A percentile compares a stretch with the other conserved stretches of the same genome.
Conservation (phyloP, 306 rosid species). For the Lathyrus tuberosus region DNA sequence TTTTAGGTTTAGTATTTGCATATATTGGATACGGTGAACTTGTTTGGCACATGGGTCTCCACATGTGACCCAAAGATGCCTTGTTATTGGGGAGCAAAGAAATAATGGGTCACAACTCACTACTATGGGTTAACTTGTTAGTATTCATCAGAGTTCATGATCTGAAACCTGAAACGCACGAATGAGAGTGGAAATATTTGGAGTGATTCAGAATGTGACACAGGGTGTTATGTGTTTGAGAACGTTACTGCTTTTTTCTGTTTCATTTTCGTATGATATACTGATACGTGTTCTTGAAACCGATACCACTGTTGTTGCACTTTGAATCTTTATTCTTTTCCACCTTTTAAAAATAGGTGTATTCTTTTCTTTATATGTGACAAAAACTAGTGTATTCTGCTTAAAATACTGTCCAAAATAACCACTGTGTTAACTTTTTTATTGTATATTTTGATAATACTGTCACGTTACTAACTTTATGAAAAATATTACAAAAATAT, state of each 20-base stretch:
- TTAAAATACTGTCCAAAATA: background rate
- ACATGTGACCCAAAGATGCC: slow-evolving; percentile 52
- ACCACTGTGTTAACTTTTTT: background rate
- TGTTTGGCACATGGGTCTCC: slow-evolving; percentile 41
- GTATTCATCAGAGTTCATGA: background rate
- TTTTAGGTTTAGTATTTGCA: background rate
- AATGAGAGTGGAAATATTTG: background rate
- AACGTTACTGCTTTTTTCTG: background rate
- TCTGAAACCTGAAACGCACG: slow-evolving; percentile 26
- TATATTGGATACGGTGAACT: slow-evolving; percentile 30
- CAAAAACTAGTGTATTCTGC: slow-evolving; percentile 2
- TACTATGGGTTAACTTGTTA: background rate
- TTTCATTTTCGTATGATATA: background rate
- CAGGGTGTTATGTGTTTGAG: slow-evolving; percentile 6
- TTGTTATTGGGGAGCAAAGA: slow-evolving; percentile 45
- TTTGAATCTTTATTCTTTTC: slow-evolving; percentile 1
- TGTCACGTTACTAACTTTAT: background rate
- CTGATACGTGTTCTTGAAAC: background rate
- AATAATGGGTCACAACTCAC: slow-evolving; percentile 19
- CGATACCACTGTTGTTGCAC: background rate
- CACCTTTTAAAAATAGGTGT: background rate
- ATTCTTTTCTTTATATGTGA: background rate
- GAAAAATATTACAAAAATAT: background rate
- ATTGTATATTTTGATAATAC: background rate
- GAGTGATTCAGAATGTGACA: slow-evolving; percentile 16